Percentiles rank a stretch among this genome's conserved stretches.
Conservation (phyloP, 106 monocot genomes). For the Allium cepa region DNA sequence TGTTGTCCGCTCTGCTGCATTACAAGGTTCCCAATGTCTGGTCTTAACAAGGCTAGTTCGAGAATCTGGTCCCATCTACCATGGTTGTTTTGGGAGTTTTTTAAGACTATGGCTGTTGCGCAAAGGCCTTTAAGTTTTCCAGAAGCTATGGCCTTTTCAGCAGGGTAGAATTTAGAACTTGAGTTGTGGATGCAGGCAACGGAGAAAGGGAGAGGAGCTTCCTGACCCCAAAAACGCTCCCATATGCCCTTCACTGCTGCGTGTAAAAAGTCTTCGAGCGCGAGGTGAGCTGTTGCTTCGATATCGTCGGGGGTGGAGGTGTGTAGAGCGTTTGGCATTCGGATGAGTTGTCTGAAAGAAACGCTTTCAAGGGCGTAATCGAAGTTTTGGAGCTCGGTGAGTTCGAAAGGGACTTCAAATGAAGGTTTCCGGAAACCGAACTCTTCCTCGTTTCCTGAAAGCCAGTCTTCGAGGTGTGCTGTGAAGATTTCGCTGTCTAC, state of each 20-base stretch:
- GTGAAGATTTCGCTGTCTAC: slow-evolving; percentile 84
- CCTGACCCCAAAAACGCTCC: slow-evolving; percentile 86
- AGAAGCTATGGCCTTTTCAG: slow-evolving; percentile 86
- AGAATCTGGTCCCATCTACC: slow-evolving; percentile 96
- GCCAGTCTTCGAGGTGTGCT: slow-evolving; percentile 73
- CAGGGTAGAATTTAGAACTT: slow-evolving; percentile 84
- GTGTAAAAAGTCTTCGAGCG: slow-evolving; percentile 94
- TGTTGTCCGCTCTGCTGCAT: slow-evolving; percentile 29
- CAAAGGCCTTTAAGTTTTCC: slow-evolving; percentile 85
- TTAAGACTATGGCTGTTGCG: slow-evolving; percentile 71
- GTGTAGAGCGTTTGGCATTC: slow-evolving; percentile 93
- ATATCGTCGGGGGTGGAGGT: slow-evolving; percentile 79
- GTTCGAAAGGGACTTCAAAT: slow-evolving; percentile 80
- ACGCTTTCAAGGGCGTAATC: slow-evolving; percentile 93
- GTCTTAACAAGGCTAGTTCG: slow-evolving; percentile 71
- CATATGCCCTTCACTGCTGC: slow-evolving; percentile 89
- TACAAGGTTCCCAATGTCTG: slow-evolving; percentile 63
- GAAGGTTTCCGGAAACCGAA: slow-evolving; percentile 34
- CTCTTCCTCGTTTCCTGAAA: slow-evolving; percentile 48
- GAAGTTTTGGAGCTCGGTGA: slow-evolving; percentile 80
- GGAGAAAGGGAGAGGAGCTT: slow-evolving; percentile 62
- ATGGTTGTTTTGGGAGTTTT: slow-evolving; percentile 36
- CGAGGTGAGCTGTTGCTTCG: slow-evolving; percentile 87
- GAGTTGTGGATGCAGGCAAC: slow-evolving; percentile 89
- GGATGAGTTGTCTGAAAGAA: slow-evolving; percentile 81